Base-by-base conservation (phyloP, 306 rosid genomes). In the Alnus glutinosa region DNA sequence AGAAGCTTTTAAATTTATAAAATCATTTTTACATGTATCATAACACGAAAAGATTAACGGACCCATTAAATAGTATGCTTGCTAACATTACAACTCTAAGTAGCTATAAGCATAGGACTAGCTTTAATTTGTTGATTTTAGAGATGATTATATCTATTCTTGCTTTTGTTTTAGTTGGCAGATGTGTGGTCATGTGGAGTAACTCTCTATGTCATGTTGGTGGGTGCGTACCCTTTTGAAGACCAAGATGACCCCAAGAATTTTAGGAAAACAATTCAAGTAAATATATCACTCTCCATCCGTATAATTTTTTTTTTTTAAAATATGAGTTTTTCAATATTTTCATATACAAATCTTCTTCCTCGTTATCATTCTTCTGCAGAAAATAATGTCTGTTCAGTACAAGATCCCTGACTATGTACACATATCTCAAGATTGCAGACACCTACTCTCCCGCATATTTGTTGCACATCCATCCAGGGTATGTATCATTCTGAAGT, bases 161-260 rank as follows among this genome's bases (percentile, higher is more conserved):
- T 75, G 13, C 34, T 67, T 16, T 67, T 13, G 4, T 23, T 68
- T 32, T 52, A 90, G 95, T 80, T 89, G 87, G 95, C 95, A 44
- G 95, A 90, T 87, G 92, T 89, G n/a, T 90, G 95, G 95, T 90
- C 95, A 30, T 90, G 95, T 75, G 95, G 92, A 19, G 95, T 90
- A 85, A 90, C 95, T 80, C 95, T 90, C 36, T 90, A 90, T 82
- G 95, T 90, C 66, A 90, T 90, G 95, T 88, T 90, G 77, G 95
- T 90, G 70, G 95, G 95, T 68, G 92, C 90, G 48, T 90, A 90
- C 80, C 95, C 95, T 78, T 90, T 90, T 73, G 95, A 90, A 90
- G 95, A 90, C 82, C 95, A 90, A 52, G 87, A 90, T 76, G 95
- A 90, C 75, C 92, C 95, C 55, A 87, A 85, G 87, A 90, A 90